Evolutionary conservation across 164 flowering plant species (phyloP), one percentile per base, ranked within the genome.

Genomic region (Berberis thunbergii): DNA sequence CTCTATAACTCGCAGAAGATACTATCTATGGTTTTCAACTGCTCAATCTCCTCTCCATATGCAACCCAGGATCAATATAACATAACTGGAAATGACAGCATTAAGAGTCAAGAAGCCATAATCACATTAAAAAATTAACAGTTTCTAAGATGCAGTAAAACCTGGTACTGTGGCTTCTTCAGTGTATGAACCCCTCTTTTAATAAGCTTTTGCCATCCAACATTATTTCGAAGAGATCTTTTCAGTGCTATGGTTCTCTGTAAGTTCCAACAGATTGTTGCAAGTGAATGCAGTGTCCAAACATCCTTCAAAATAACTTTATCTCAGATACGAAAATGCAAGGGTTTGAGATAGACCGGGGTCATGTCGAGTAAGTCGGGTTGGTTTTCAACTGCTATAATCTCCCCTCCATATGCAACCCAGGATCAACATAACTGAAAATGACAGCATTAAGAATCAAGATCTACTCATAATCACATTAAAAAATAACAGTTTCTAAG

Each of bases 131-230:
- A 8, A 0, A 38, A 2, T 43, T 43, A 38, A 49, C 11, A 38
- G 12, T 9, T 48, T 45, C 45, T 41, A 41, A 67, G 54, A 57
- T 45, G 68, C 8, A 48, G 52, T 64, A 45, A 40, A 52, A 89
- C 98, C 98, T 93, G 98, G 72, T 90, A 93, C 43, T 83, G 90
- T 45, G 84, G 84, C 77, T 86, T 83, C 80, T 75, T 83, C 61
- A 93, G 80, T 12, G 97, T 88, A 70, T 90, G 90, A 26, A 81
- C 72, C 48, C 98, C 97, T 73, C 96, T 88, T 78, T 93, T 90
- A 54, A 93, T 76, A 49, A 78, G 69, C 79, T 71, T 81, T 75
- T 90, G 89, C 98, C 96, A 88, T 61, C 96, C 94, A 64, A 7
- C 8, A 59, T 86, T 90, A 56, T 65, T 69, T 59, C 61, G 70